phyloP scores from a whole-genome alignment of 2,329 filamentous ascomycete species.

The Calonectria fujianensis region DNA sequence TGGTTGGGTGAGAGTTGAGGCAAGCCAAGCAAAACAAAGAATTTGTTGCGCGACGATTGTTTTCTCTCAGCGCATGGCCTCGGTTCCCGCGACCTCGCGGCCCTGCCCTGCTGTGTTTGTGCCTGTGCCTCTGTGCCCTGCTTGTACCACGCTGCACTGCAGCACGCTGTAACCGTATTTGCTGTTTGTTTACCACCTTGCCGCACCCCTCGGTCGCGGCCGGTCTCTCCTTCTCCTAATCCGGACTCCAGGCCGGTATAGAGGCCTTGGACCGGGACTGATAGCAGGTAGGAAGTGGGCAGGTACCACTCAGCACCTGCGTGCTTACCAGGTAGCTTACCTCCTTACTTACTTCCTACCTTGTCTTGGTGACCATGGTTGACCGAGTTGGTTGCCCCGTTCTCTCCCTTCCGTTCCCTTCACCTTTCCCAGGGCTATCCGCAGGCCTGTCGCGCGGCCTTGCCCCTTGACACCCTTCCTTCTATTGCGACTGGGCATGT shows the following conservation, averaged over 20 bases:
- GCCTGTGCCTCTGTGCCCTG: slow-evolving; percentile 24
- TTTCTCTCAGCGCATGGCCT: slow-evolving; percentile 17
- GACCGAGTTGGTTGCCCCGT: slow-evolving; percentile 31
- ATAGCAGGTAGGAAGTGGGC: slow-evolving; percentile 14
- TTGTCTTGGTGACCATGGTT: slow-evolving; percentile 20
- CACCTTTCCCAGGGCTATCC: slow-evolving; percentile 26
- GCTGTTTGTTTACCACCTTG: slow-evolving; percentile 23
- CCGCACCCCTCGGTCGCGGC: slow-evolving; percentile 8
- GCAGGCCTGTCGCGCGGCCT: slow-evolving; percentile 29
- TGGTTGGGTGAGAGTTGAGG: background rate
- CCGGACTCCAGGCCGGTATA: slow-evolving; percentile 34
- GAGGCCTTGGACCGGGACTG: slow-evolving; percentile 31
- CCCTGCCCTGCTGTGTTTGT: slow-evolving; percentile 24
- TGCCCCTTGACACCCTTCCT: slow-evolving; percentile 20
- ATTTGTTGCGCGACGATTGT: slow-evolving; percentile 14
- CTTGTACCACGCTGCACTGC: background rate
- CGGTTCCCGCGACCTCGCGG: slow-evolving; percentile 8
- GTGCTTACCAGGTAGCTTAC: slow-evolving; percentile 3
- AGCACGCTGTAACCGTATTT: background rate
- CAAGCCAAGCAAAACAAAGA: slow-evolving; percentile 21
- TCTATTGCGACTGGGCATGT: slow-evolving; percentile 12
- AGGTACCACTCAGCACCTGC: slow-evolving; percentile 9
- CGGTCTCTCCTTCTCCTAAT: slow-evolving; percentile 32
- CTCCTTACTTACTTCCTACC: slow-evolving; percentile 17
- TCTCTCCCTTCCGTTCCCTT: slow-evolving; percentile 18